phyloP scores from a whole-genome alignment of 352 stramenopile genomes.

The Globisporangium yorkense region DNA sequence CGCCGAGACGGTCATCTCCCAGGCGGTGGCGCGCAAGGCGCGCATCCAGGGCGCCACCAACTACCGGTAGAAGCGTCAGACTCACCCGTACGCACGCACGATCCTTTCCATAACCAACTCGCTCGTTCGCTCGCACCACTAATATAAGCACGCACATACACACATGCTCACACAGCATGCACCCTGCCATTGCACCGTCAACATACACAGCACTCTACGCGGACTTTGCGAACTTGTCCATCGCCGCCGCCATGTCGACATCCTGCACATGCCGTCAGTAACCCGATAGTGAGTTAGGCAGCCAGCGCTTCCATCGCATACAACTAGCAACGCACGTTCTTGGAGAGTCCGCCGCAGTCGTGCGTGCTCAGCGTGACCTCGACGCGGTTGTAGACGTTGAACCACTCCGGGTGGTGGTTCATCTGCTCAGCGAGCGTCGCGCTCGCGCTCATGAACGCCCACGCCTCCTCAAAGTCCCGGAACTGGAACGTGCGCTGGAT shows the following conservation, averaged over 20 bases:
- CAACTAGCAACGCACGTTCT: slow-evolving; percentile 56
- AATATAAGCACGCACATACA: neutral
- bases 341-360: slow-evolving; percentile 90
- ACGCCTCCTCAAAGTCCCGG: slow-evolving; percentile 77
- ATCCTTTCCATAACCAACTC: too few relatives aligned
- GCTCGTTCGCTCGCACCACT: neutral
- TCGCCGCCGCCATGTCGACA: slow-evolving; percentile 57
- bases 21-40: slow-evolving; percentile 57
- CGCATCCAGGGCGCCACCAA: slow-evolving; percentile 33
- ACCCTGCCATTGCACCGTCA: neutral
- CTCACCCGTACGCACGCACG: too few relatives aligned
- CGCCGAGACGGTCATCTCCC: slow-evolving; percentile 72
- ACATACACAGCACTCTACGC: slow-evolving; percentile 4
- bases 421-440: slow-evolving; percentile 82
- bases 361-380: slow-evolving; percentile 96
- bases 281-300: neutral
- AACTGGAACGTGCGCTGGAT: slow-evolving; percentile 85
- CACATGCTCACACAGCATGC: neutral
- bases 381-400: slow-evolving; percentile 98
- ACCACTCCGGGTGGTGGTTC: slow-evolving; percentile 98
- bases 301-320: neutral
- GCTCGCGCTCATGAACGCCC: slow-evolving; percentile 71
- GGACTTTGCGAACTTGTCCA: slow-evolving; percentile 56
- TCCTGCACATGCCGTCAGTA: slow-evolving; percentile 26
- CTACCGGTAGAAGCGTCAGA: slow-evolving; percentile 32